phyloP scores from a whole-genome alignment of 2,329 filamentous ascomycete species.

The Ophiostoma quercus region DNA sequence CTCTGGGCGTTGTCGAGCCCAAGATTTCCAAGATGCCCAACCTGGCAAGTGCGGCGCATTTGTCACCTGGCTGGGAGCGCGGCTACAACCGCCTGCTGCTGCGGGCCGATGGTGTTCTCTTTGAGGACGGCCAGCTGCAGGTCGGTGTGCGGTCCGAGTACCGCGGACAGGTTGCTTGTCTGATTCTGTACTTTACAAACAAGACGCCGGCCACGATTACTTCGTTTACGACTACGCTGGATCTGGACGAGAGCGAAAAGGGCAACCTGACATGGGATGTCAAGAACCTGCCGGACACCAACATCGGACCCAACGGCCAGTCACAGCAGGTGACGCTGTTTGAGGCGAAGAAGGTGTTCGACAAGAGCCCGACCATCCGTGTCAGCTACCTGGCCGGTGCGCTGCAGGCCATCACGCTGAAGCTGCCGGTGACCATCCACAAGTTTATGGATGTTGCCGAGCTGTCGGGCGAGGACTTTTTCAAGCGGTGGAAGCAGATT shows the following conservation, averaged over 20 bases:
- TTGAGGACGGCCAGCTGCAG: slow-evolving; percentile 92
- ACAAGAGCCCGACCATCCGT: slow-evolving; percentile 80
- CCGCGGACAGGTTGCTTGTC: slow-evolving; percentile 85
- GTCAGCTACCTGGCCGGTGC: slow-evolving; percentile 93
- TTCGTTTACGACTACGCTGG: slow-evolving; percentile 90
- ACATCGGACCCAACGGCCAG: slow-evolving; percentile 67
- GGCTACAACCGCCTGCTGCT: slow-evolving; percentile 82
- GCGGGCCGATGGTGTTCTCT: slow-evolving; percentile 77
- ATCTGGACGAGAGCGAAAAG: slow-evolving; percentile 66
- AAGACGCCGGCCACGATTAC: slow-evolving; percentile 79
- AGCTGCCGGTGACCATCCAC: slow-evolving; percentile 80
- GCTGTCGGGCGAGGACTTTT: slow-evolving; percentile 85
- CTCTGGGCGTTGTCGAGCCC: slow-evolving; percentile 50
- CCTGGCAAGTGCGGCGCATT: slow-evolving; percentile 82
- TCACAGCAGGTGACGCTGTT: slow-evolving; percentile 94
- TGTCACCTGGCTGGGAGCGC: slow-evolving; percentile 90
- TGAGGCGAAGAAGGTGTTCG: slow-evolving; percentile 75
- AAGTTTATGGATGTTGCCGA: slow-evolving; percentile 96
- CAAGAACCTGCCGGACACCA: slow-evolving; percentile 82
- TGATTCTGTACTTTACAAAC: slow-evolving; percentile 95
- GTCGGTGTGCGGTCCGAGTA: slow-evolving; percentile 91
- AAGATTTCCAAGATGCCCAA: slow-evolving; percentile 67
- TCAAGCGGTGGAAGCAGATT: slow-evolving; percentile 99
- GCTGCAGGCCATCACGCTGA: slow-evolving; percentile 84
- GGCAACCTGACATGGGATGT: slow-evolving; percentile 73